Evolutionary conservation across 176 grass and related monocot genomes (phyloP).

Genomic region (Ensete glaucum): DNA sequence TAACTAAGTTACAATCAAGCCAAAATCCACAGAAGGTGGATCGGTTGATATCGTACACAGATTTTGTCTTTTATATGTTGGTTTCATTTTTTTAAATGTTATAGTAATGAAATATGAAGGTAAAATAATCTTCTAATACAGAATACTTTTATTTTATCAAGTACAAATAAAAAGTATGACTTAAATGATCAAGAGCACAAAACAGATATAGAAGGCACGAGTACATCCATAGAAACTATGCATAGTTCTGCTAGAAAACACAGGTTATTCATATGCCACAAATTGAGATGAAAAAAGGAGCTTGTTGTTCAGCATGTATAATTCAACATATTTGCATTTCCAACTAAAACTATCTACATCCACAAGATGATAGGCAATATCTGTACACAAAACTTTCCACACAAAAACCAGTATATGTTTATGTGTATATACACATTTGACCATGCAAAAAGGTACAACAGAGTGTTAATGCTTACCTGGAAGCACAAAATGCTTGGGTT

Average conservation of each 20-base stretch:
- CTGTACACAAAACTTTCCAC: not conserved
- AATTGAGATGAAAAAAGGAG: not conserved
- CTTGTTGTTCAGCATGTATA: not conserved
- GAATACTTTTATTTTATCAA: too few relatives aligned
- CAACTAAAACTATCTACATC: not conserved
- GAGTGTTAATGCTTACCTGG: slow-evolving; percentile 7
- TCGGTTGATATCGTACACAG: too few relatives aligned
- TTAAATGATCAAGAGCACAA: too few relatives aligned
- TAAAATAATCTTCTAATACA: too few relatives aligned
- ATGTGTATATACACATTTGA: not conserved
- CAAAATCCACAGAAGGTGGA: too few relatives aligned
- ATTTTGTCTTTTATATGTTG: too few relatives aligned
- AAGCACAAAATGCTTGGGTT: slow-evolving; percentile 24
- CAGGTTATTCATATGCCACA: not conserved
- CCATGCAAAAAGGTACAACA: not conserved
- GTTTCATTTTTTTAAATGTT: too few relatives aligned
- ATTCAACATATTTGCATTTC: not conserved
- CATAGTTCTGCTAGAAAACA: not conserved
- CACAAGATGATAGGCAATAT: too few relatives aligned
- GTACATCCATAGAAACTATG: not conserved
- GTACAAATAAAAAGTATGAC: too few relatives aligned
- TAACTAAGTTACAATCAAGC: too few relatives aligned
- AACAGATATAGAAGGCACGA: too few relatives aligned
- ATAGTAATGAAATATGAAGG: too few relatives aligned
- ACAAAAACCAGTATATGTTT: not conserved